Base-by-base conservation (phyloP, 176 grass and related monocot genomes). In the Saccharum officinarum region DNA sequence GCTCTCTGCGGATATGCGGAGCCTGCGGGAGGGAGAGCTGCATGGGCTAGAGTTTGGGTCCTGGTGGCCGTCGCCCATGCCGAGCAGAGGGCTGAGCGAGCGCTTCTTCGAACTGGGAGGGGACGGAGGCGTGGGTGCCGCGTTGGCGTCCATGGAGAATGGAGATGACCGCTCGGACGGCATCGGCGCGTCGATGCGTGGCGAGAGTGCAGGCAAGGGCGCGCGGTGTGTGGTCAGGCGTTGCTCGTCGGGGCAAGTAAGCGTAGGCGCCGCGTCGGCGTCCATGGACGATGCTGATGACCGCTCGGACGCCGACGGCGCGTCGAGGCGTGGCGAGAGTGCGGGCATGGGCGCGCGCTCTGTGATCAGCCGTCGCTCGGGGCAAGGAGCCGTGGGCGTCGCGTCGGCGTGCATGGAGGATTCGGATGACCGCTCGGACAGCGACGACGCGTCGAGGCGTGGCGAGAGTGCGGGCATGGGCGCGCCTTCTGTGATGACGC, bases 261-360 rank as follows among this genome's bases (percentile, higher is more conserved):
- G 49, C 49, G 16, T 13, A 60, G 65, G 30, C 52, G 44, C 55
- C 7, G 37, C 25, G 18, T 40, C 75, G 26, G 15, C 46, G 39
- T 85, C 87, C 69, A 89, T 80, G 76, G 87, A 23, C 7, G 76
- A 68, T 7, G 30, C 60, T 33, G 23, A 49, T 41, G 80, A 72
- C 8, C 79, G 47, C 72, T 82, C 61, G 73, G 86, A 15, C 25
- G 54, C 3, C 45, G 45, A 47, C 45, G 45, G 45, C 45, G 13
- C 13, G 12, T 47, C 45, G 3, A 47, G 45, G 45, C 45, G 13
- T 47, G 45, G 45, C 13, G 45, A 41, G 40, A 41, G 40, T 41
- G 40, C 40, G 7, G 40, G 40, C 40, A 41, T 41, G 40, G 40
- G 40, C 39, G 40, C 40, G 40, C 40, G 40, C 40, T 10, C 40